Conservation (phyloP, 1,284 basidiomycete genomes). For the Ustilago crameri region DNA sequence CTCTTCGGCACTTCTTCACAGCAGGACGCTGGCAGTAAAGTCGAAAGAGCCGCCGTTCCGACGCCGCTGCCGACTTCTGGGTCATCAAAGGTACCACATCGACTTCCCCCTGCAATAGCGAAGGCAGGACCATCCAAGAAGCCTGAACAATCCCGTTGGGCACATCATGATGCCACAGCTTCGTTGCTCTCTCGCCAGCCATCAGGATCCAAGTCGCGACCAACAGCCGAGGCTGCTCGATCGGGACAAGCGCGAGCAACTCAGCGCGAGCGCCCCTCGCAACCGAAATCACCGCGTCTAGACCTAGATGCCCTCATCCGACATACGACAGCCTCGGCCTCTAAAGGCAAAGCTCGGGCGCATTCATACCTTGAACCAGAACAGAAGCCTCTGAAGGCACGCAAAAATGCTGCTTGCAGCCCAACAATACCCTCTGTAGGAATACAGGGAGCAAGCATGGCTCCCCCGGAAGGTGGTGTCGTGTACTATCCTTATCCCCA, state of each 20-base stretch:
- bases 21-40: background rate
- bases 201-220: background rate
- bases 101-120: background rate
- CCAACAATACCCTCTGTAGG: background rate
- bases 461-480: constrained; percentile 3
- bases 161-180: constrained; percentile 2
- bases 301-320: constrained; percentile 24
- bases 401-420: background rate
- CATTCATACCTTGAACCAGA: background rate
- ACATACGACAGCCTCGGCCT: constrained; percentile 3
- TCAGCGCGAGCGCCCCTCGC: constrained; percentile 3
- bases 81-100: background rate
- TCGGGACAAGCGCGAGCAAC: background rate
- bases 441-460: background rate
- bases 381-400: background rate
- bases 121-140: constrained; percentile 6
- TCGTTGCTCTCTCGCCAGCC: constrained; percentile 3
- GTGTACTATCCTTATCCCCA: constrained; percentile 29
- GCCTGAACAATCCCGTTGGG: background rate
- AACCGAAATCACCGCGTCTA: constrained; percentile 1
- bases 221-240: background rate
- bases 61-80: no score
- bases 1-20: constrained; percentile 17
- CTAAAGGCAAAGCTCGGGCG: constrained; percentile 34
- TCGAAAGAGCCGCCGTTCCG: background rate